Conservation (phyloP, 192 early-diverging fungal genomes). For the Coemansia sp. region DNA sequence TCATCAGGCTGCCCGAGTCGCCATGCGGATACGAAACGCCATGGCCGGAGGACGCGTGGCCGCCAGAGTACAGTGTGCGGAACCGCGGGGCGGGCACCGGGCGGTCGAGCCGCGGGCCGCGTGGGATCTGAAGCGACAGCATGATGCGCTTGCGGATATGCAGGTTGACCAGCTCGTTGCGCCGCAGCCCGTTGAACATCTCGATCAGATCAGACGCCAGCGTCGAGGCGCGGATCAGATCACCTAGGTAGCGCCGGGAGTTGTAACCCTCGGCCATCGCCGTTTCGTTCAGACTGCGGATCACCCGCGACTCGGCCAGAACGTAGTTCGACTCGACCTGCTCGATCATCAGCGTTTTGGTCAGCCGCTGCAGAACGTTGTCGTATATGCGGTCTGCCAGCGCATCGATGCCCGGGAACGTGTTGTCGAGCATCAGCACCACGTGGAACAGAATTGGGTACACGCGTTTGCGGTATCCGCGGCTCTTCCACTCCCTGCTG, state of each 20-base stretch:
- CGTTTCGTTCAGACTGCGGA: conserved; percentile 44
- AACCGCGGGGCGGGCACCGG: conserved; percentile 20
- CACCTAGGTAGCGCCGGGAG: conserved; percentile 25
- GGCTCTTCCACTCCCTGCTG: conserved; percentile 50
- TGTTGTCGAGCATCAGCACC: conserved; percentile 53
- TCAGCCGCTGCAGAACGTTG: conserved; percentile 41
- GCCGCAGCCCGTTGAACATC: conserved; percentile 45
- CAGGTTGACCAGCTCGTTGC: conserved; percentile 36
- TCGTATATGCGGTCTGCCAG: conserved; percentile 49
- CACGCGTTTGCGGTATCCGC: conserved; percentile 38
- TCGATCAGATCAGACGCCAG: conserved; percentile 39
- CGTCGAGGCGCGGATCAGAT: conserved; percentile 19
- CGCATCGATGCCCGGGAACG: conserved; percentile 28
- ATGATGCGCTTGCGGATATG: conserved; percentile 46
- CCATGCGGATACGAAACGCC: conserved; percentile 9
- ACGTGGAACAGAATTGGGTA: conserved; percentile 45
- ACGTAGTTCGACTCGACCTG: conserved; percentile 50
- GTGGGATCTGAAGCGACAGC: conserved; percentile 51
- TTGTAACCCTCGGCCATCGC: conserved; percentile 23
- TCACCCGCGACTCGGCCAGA: conserved; percentile 40
- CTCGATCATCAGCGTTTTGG: conserved; percentile 50
- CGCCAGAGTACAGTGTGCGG: conserved; percentile 9
- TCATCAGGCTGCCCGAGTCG: conserved; percentile 10
- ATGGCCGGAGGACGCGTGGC: conserved; percentile 5
- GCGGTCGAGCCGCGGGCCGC: conserved; percentile 36